Conservation (phyloP, 2,329 filamentous ascomycete genomes). For the Sporothrix phasma region DNA sequence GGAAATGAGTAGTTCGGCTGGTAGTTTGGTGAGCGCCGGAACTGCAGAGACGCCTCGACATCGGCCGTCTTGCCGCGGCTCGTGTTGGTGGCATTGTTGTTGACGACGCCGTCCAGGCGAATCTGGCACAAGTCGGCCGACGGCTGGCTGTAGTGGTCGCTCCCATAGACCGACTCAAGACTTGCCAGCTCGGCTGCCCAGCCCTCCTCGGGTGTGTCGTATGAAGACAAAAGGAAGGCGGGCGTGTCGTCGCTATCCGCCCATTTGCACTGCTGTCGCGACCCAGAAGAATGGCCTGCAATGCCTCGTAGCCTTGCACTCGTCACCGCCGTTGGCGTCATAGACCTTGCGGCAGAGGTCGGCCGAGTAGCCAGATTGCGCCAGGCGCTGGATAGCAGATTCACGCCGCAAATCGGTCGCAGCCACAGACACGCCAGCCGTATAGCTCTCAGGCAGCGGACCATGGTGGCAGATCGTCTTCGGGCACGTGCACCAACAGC, state of each 20-base stretch:
- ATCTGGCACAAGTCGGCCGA: conserved; percentile 60
- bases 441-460: conserved; percentile 84
- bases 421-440: conserved; percentile 78
- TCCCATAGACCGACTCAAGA: conserved; percentile 73
- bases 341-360: conserved; percentile 75
- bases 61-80: not conserved
- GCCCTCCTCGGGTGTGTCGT: conserved; percentile 46
- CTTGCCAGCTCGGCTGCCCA: conserved; percentile 84
- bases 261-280: conserved; percentile 15
- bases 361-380: conserved; percentile 71
- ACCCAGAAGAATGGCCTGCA: conserved; percentile 60
- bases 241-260: conserved; percentile 17
- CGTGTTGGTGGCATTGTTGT: conserved; percentile 35
- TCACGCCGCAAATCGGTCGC: conserved; percentile 74
- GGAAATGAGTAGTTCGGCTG: conserved; percentile 57
- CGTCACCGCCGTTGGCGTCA: conserved; percentile 59
- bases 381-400: conserved; percentile 69
- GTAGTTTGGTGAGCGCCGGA: conserved; percentile 65
- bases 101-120: conserved; percentile 47
- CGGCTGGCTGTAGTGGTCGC: conserved; percentile 52
- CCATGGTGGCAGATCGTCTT: conserved; percentile 92
- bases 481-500: conserved; percentile 92
- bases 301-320: conserved; percentile 62
- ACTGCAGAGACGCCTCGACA: conserved; percentile 46
- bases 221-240: conserved; percentile 16